These are phyloP conservation scores for Ogataea wickerhamii DNA, from an alignment of 805 yeast genomes.

Conservation along the genomic window DNA sequence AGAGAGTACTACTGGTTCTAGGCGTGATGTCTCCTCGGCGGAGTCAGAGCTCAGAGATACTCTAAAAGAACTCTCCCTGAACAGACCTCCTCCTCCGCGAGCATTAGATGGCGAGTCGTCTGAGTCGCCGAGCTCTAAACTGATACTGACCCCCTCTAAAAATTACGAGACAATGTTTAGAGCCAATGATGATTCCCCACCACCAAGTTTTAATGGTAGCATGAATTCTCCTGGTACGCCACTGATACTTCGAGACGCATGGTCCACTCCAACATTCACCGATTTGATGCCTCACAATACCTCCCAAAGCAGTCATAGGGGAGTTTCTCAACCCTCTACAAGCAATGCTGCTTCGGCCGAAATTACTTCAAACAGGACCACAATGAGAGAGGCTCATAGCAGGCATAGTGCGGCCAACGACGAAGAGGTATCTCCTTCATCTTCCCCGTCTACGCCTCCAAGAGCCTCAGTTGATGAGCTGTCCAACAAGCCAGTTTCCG, in stretches of 20 bases:
- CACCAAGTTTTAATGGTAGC: slow-evolving; percentile 9
- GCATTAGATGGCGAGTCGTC: not conserved
- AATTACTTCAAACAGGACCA: not conserved
- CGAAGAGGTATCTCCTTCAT: slow-evolving; percentile 8
- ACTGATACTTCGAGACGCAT: slow-evolving; percentile 18
- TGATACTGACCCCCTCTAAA: slow-evolving; percentile 18
- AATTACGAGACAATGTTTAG: slow-evolving; percentile 17
- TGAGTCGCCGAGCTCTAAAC: not conserved
- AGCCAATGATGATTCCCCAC: slow-evolving; percentile 5
- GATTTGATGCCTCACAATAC: slow-evolving; percentile 14
- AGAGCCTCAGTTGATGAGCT: not conserved
- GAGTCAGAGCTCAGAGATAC: slow-evolving; percentile 4
- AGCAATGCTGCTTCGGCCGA: not conserved
- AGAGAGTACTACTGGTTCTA: slow-evolving; percentile 14
- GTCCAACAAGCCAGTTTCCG: slow-evolving; percentile 1
- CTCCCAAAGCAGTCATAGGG: not conserved
- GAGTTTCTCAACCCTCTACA: not conserved
- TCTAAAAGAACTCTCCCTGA: slow-evolving; percentile 6
- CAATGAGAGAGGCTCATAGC: not conserved
- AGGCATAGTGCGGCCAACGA: not conserved
- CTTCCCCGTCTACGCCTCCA: slow-evolving; percentile 1
- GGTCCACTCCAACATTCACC: slow-evolving; percentile 19
- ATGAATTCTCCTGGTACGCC: slow-evolving; percentile 26
- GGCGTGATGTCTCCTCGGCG: not conserved
- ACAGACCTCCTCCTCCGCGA: slow-evolving; percentile 7